Base-by-base conservation (phyloP, 2,329 filamentous ascomycete genomes). In the Teratosphaeria zuluensis region DNA sequence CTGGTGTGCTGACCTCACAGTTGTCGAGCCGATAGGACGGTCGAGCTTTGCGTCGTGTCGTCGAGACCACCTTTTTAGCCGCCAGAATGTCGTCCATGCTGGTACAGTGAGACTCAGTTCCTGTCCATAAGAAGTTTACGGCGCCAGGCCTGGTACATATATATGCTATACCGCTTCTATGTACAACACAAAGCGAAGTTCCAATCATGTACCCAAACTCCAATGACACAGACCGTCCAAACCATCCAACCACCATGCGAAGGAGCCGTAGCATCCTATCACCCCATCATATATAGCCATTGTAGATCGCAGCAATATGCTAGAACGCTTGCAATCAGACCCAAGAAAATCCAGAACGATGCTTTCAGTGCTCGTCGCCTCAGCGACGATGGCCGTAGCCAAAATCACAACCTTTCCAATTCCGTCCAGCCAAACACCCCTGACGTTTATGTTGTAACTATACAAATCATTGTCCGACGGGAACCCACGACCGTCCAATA, bases 401-500 rank as follows among this genome's bases (percentile, higher is more conserved):
- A 48, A 19, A 48, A 48, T n/a, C 16, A 48, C 35, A 42, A 5
- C 3, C n/a, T 48, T 19, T 48, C n/a, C n/a, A 48, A 48, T 4
- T 48, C 42, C 16, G 9, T 19, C 7, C 42, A 48, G n/a, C 42
- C 42, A 48, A 48, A 48, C 42, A 19, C 42, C 42, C 42, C 42
- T 48, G 42, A 48, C 42, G 42, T 48, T n/a, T 48, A n/a, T 8
- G n/a, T 6, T 48, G 19, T 19, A 19, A n/a, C 42, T 48, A 48
- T 48, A 16, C n/a, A 30, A 12, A 32, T 54, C 21, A 62, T n/a
- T 53, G 56, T 5, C 65, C 64, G 3, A 66, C 65, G 57, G 68
- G 65, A 5, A 66, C 64, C 65, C 66, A 68, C 12, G 82, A 81
- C 83, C 60, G 79, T 80, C 62, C 84, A 72, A 59, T 77, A 69